These are phyloP conservation scores for Lasiodiplodia hormozganensis DNA, from an alignment of 2,329 filamentous ascomycete species.

Conservation along the genomic window DNA sequence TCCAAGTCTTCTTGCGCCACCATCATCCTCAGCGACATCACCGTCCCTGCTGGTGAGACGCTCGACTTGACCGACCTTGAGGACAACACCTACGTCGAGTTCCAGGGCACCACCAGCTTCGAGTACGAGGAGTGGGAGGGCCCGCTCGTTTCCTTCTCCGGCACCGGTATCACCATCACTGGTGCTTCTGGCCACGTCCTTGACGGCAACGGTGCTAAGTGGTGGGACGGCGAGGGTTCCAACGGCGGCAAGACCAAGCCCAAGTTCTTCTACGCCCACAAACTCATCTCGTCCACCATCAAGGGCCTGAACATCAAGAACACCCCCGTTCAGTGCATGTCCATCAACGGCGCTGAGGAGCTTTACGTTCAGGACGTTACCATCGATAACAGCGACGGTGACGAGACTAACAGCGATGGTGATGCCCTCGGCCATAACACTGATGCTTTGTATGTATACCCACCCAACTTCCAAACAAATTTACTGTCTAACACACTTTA, in stretches of 20 bases:
- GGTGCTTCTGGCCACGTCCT: conserved; percentile 63
- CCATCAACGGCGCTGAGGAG: conserved; percentile 48
- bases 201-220: conserved; percentile 62
- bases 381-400: conserved; percentile 65
- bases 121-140: conserved; percentile 71
- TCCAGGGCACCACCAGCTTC: conserved; percentile 70
- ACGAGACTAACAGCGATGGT: conserved; percentile 42
- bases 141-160: conserved; percentile 68
- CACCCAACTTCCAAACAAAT: neutral
- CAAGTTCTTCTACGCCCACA: conserved; percentile 64
- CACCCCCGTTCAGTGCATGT: conserved; percentile 60
- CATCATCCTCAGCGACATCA: conserved; percentile 61
- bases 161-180: conserved; percentile 58
- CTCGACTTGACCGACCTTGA: conserved; percentile 64
- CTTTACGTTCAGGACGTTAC: conserved; percentile 56
- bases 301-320: conserved; percentile 55
- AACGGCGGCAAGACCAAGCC: conserved; percentile 55
- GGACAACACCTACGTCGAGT: conserved; percentile 63
- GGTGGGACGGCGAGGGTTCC: conserved; percentile 59
- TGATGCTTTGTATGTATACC: conserved; percentile 56
- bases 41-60: conserved; percentile 65
- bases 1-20: conserved; percentile 59
- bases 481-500: too few relatives aligned
- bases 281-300: conserved; percentile 58
- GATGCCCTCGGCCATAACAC: conserved; percentile 49